A percentile compares a stretch with the other conserved stretches of the same genome.
Evolutionary conservation across 108 stramenopile genomes (phyloP).

Genomic region (Hondaea fermentalgiana): DNA sequence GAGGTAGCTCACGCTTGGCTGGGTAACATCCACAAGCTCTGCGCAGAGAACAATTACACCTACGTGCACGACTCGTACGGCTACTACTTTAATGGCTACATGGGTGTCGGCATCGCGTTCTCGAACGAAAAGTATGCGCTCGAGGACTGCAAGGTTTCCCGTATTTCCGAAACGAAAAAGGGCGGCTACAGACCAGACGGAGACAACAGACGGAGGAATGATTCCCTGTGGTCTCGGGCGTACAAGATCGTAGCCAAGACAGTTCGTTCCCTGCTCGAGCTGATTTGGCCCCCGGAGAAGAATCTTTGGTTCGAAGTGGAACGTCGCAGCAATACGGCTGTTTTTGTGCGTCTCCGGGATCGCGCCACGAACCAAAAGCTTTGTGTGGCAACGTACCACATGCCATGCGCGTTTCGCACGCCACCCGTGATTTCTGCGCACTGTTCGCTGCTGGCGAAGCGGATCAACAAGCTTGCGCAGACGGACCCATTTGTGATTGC

Average conservation of each 20-base stretch:
- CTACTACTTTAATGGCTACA: conserved; percentile 78
- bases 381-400: conserved; percentile 83
- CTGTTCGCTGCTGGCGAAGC: conserved; percentile 56
- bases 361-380: conserved; percentile 36
- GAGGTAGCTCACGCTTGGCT: conserved; percentile 41
- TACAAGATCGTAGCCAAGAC: not conserved
- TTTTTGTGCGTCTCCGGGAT: conserved; percentile 57
- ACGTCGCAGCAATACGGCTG: conserved; percentile 59
- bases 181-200: not conserved
- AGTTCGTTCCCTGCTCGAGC: not conserved
- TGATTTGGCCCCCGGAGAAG: not conserved
- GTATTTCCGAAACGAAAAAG: conserved; percentile 39
- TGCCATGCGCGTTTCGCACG: conserved; percentile 85
- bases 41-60: conserved; percentile 68
- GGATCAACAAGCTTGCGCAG: conserved; percentile 35
- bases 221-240: not conserved
- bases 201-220: no score
- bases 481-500: conserved; percentile 32
- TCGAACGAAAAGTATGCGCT: conserved; percentile 33
- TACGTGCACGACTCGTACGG: conserved; percentile 82
- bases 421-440: conserved; percentile 76
- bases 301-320: conserved; percentile 70
- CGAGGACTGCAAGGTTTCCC: conserved; percentile 21
- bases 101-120: conserved; percentile 73
- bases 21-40: conserved; percentile 62